These are phyloP conservation scores for Carex cristatella DNA, from an alignment of 176 grass and related monocot species.

Conservation along the genomic window DNA sequence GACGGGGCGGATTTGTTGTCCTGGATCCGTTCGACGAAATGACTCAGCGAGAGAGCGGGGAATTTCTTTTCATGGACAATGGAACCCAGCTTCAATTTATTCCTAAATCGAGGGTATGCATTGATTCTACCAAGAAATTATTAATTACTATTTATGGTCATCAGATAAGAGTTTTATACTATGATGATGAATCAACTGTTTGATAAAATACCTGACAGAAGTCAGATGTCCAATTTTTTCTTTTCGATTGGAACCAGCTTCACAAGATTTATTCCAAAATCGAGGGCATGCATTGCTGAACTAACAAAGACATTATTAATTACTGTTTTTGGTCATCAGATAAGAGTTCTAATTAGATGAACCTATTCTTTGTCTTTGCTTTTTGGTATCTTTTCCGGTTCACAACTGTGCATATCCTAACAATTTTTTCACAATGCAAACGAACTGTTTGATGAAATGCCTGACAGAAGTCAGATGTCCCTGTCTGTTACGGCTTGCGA, in stretches of 20 bases:
- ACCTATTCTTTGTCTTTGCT: neutral
- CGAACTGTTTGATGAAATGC: neutral
- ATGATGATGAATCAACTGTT: neutral
- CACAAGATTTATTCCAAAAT: too few species aligned
- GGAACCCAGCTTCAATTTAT: neutral
- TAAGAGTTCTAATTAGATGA: too few species aligned
- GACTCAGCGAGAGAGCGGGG: neutral
- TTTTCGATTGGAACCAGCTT: too few species aligned
- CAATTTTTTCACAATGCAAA: neutral
- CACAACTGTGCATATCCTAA: neutral
- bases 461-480: neutral
- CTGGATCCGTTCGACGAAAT: neutral
- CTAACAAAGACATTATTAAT: too few species aligned
- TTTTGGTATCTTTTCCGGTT: neutral
- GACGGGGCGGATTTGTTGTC: neutral
- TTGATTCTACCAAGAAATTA: neutral
- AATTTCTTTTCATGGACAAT: neutral
- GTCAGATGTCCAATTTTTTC: neutral
- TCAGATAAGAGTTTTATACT: too few species aligned
- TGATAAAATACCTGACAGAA: neutral
- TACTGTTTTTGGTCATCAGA: too few species aligned
- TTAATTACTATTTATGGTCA: neutral
- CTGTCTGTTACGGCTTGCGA: neutral
- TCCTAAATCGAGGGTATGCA: neutral
- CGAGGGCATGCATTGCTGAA: too few species aligned